Conservation (phyloP, 495 filamentous ascomycete species). For the Podospora pseudocomata region DNA sequence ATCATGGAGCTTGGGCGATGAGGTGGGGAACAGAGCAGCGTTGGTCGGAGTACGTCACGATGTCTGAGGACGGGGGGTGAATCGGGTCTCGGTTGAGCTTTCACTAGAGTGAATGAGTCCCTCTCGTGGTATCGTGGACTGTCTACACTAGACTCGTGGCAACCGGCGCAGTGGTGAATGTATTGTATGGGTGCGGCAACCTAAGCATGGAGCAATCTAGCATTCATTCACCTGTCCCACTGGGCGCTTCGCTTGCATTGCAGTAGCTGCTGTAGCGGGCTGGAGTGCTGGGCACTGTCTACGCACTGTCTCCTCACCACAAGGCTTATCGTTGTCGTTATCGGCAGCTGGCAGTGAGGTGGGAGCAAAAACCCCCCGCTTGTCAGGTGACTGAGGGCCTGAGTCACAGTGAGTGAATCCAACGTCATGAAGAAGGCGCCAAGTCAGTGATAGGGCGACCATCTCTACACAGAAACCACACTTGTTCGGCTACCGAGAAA, state of each 20-base stretch:
- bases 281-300: background rate
- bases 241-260: too few relatives aligned
- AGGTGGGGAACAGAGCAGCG: background rate
- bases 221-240: background rate
- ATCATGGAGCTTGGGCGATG: slow-evolving; percentile 9
- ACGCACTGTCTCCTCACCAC: background rate
- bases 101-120: background rate
- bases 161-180: slow-evolving; percentile 1
- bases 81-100: background rate
- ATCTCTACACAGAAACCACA: slow-evolving; percentile 10
- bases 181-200: too few relatives aligned
- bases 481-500: background rate
- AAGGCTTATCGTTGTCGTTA: background rate
- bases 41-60: background rate
- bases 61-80: background rate
- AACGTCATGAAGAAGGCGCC: slow-evolving; percentile 33
- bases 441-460: slow-evolving; percentile 8
- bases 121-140: background rate
- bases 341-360: slow-evolving; percentile 21
- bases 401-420: slow-evolving; percentile 28
- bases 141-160: background rate
- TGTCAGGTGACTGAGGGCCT: slow-evolving; percentile 33
- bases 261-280: background rate
- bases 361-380: slow-evolving; percentile 18
- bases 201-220: background rate